Percentiles rank a stretch among this genome's conserved stretches.
Evolutionary conservation across 306 rosid species (phyloP).

Genomic region (Betula pendula): DNA sequence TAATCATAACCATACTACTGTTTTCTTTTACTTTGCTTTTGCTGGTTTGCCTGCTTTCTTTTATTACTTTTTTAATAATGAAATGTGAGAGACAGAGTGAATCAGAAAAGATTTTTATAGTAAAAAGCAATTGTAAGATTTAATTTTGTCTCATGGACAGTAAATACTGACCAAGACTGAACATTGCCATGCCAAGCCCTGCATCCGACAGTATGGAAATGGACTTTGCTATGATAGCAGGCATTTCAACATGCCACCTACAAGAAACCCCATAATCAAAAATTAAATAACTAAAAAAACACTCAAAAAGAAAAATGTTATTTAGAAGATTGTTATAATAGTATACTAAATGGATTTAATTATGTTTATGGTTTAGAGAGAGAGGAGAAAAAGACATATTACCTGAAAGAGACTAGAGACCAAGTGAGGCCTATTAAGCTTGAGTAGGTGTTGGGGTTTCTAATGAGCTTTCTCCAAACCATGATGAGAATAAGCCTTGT

Average conservation of each 20-base stretch:
- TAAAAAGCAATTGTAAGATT: constrained; percentile 13
- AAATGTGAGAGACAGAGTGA: constrained; percentile 12
- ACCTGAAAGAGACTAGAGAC: constrained; percentile 87
- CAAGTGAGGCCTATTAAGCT: constrained; percentile 80
- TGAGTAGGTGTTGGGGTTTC: constrained; percentile 93
- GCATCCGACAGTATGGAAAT: constrained; percentile 92
- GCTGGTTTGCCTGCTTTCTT: constrained; percentile 24
- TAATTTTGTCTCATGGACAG: background rate
- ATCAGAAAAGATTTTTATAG: constrained; percentile 23
- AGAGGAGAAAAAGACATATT: background rate
- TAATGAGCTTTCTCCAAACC: constrained; percentile 92
- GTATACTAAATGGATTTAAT: no score
- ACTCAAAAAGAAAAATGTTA: no score
- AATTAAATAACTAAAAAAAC: no score
- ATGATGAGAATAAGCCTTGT: constrained; percentile 89
- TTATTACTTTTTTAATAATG: constrained; percentile 27
- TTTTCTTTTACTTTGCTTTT: constrained; percentile 34
- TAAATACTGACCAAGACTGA: constrained; percentile 81
- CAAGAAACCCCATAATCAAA: constrained; percentile 13
- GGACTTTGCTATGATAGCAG: constrained; percentile 78
- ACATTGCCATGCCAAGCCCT: constrained; percentile 98
- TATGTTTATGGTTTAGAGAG: background rate
- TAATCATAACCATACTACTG: constrained; percentile 37
- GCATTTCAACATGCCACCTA: constrained; percentile 89
- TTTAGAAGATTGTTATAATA: no score